Percentiles rank a stretch among this genome's conserved stretches.
Conservation (phyloP, 2,329 filamentous ascomycete genomes). For the Chaetomium strumarium region DNA sequence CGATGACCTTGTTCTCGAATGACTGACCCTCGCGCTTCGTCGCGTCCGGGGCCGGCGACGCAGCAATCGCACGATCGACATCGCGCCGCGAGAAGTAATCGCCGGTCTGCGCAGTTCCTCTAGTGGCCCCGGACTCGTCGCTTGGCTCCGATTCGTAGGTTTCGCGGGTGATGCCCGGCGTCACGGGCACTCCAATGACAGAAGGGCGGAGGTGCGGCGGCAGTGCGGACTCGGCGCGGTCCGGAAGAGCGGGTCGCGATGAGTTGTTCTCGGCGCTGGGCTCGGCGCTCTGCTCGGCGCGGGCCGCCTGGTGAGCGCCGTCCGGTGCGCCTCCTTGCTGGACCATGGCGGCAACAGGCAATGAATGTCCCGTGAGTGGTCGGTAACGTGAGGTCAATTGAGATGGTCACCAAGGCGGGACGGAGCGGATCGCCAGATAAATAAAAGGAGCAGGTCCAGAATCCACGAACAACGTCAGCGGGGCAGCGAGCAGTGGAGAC, state of each 20-base stretch:
- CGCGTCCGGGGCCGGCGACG: conserved; percentile 22
- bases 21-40: conserved; percentile 17
- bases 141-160: conserved; percentile 28
- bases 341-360: conserved; percentile 16
- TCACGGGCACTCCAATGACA: conserved; percentile 35
- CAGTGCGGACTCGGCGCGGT: conserved; percentile 19
- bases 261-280: not conserved
- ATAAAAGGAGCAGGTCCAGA: conserved; percentile 1
- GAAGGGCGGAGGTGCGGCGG: conserved; percentile 32
- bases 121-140: conserved; percentile 5
- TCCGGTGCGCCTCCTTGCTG: conserved; percentile 14
- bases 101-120: conserved; percentile 5
- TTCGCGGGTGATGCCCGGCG: conserved; percentile 32
- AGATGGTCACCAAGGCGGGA: not conserved
- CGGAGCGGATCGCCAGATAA: conserved; percentile 1
- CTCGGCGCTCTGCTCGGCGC: not conserved
- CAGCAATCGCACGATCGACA: conserved; percentile 23
- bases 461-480: conserved; percentile 15
- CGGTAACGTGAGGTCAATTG: not conserved
- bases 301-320: not conserved
- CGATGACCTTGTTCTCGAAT: conserved; percentile 24
- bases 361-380: not conserved
- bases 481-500: conserved; percentile 12
- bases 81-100: conserved; percentile 30
- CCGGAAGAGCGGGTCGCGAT: not conserved